Base-by-base conservation (phyloP, 106 monocot genomes). In the Amphibolis antarctica region DNA sequence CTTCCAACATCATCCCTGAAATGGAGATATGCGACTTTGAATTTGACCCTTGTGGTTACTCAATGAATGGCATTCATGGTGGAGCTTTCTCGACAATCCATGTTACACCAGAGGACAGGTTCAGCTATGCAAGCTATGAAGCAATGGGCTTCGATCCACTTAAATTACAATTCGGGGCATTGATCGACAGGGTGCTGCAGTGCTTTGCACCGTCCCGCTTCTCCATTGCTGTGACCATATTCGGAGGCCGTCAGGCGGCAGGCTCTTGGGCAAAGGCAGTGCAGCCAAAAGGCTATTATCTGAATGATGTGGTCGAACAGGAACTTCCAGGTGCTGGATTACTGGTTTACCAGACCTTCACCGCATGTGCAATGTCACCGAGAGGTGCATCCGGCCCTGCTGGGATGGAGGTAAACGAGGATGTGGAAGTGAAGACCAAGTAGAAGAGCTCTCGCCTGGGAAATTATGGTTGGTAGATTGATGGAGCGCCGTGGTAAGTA, bases 21-120 rank as follows among this genome's bases (percentile, higher is more conserved):
- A 92, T 92, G 92, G 80, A 92, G n/a, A 92, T 88, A 30, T 92
- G 92, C 18, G 92, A 92, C 44, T 88, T 82, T 69, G 88, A 88
- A 21, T 92, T 92, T 24, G 92, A 92, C 12, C 92, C 92, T 2
- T 92, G 92, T 23, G 92, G 86, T 13, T 92, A 92, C 64, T 86
- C 86, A 1, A 92, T 91, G 91, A 91, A 91, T 65, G 91, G 78
- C 5, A 81, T 86, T 57, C 25, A 54, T 44, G 76, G 66, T 1
- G 10, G 67, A 10, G 80, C 86, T 3, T 53, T 76, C 21, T 91
- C 91, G 0, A 86, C 86, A 1, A 77, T 91, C 66, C 91, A 91
- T 50, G 91, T 91, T 10, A 86, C 91, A 0, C 91, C 91, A 0
- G 91, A 91, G 51, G 81, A 86, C 29, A 81, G 83, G 17, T 86